phyloP scores from a whole-genome alignment of 352 stramenopile species.

The Globisporangium nagaii region DNA sequence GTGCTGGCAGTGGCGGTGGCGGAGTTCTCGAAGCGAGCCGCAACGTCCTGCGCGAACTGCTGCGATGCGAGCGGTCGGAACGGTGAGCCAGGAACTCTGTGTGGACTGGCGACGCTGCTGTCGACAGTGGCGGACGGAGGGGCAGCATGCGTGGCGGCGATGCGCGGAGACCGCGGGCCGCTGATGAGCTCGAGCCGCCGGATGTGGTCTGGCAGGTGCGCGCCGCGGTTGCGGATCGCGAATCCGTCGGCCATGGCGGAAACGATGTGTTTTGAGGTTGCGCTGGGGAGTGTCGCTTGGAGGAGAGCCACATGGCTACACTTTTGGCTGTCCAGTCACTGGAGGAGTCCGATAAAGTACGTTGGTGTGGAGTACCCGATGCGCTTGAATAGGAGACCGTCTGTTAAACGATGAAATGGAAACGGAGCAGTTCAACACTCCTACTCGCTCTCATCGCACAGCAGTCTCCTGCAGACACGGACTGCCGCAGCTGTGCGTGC shows the following conservation, averaged over 20 bases:
- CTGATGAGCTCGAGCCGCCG: slow-evolving; percentile 24
- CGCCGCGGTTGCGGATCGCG: slow-evolving; percentile 19
- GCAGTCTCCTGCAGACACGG: too few species aligned
- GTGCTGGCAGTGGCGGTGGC: neutral
- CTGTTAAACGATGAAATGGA: too few species aligned
- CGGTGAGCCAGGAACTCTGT: neutral
- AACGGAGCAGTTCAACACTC: too few species aligned
- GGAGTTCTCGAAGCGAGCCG: neutral
- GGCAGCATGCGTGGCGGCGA: neutral
- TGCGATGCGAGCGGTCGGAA: slow-evolving; percentile 2
- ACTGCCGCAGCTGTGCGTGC: too few species aligned
- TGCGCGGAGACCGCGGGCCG: neutral
- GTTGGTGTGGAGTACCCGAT: neutral
- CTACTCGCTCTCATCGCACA: too few species aligned
- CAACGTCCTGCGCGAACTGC: slow-evolving; percentile 3
- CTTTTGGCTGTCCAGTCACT: too few species aligned
- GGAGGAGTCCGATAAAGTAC: neutral
- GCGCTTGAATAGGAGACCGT: too few species aligned
- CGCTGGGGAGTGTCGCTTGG: neutral
- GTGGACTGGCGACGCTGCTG: neutral
- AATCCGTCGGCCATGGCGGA: slow-evolving; percentile 18
- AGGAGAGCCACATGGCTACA: neutral
- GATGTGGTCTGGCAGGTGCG: slow-evolving; percentile 30
- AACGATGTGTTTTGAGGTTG: neutral
- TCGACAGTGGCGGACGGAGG: too few species aligned